Base-by-base conservation (phyloP, 2,329 filamentous ascomycete genomes). In the Colletotrichum tropicale region DNA sequence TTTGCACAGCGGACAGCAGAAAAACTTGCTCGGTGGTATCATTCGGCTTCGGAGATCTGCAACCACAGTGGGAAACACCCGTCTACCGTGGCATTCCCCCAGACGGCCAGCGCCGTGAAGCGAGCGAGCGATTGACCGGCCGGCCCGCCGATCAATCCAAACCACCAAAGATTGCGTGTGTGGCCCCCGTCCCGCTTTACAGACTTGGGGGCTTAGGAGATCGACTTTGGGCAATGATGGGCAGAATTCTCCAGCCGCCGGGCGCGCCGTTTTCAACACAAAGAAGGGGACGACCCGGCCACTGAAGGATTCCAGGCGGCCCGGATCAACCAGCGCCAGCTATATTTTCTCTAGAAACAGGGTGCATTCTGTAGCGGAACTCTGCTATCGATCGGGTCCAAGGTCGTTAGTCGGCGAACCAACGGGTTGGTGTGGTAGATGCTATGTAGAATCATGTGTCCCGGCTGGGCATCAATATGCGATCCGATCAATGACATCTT, bases 41-140 rank as follows among this genome's bases (percentile, higher is more conserved):
- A 67, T 56, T 72, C 62, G 48, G 66, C 66, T 43, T 15, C 66
- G 71, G 67, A 38, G 67, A 74, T 71, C 66, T 70, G 58, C 66
- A 34, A 58, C 58, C 34, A 64, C 28, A 30, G 28, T 48, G 60
- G 52, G 28, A 21, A 64, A 34, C 36, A 21, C 38, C 64, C 64
- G 64, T 62, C 70, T 56, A 28, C 12, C 61, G 66, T 62, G 58
- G 24, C 38, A 61, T 43, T 62, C 58, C 71, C 71, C 66, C 66
- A 71, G 66, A 61, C 71, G 71, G 71, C 60, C 71, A 74, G 61
- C 71, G 67, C 71, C 71, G 61, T 66, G 61, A 60, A 70, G 60
- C 64, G 36, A 55, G 32, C 62, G 72, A 66, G 62, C 26, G 62
- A 67, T 62, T 56, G 43, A 30, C 68, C 72, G 72, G 65, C 70